phyloP scores from a whole-genome alignment of 805 yeast species.

The Metschnikowia shivogae region DNA sequence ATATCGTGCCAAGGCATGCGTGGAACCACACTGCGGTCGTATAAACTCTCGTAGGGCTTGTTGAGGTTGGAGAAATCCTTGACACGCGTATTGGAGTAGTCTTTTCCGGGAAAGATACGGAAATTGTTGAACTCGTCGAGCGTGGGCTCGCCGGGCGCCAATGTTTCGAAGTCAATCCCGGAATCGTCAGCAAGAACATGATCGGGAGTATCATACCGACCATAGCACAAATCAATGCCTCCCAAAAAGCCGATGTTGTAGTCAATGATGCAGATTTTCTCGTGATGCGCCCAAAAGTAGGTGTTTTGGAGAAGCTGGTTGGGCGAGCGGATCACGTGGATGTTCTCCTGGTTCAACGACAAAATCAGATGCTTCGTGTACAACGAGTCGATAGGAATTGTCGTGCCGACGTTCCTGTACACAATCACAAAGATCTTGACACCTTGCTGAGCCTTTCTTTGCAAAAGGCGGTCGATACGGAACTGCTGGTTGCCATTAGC shows the following conservation, averaged over 20 bases:
- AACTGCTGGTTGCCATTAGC: slow-evolving; percentile 93
- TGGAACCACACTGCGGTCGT: slow-evolving; percentile 74
- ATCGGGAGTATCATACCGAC: slow-evolving; percentile 95
- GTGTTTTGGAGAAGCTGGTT: slow-evolving; percentile 91
- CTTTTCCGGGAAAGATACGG: slow-evolving; percentile 92
- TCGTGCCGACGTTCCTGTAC: slow-evolving; percentile 89
- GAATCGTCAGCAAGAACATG: slow-evolving; percentile 83
- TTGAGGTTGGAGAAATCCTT: slow-evolving; percentile 80
- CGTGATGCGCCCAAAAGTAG: slow-evolving; percentile 99
- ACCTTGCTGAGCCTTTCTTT: slow-evolving; percentile 89
- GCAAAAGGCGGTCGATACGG: slow-evolving; percentile 83
- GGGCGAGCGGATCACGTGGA: slow-evolving; percentile 90
- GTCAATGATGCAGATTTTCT: slow-evolving; percentile 82
- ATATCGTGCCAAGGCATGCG: slow-evolving; percentile 99
- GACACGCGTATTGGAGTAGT: slow-evolving; percentile 92
- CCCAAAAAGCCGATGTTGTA: slow-evolving; percentile 88
- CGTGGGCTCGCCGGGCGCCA: slow-evolving; percentile 28
- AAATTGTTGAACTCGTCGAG: slow-evolving; percentile 43
- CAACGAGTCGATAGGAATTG: slow-evolving; percentile 88
- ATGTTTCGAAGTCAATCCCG: slow-evolving; percentile 29
- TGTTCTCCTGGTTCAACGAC: slow-evolving; percentile 72
- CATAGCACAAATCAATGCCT: slow-evolving; percentile 93
- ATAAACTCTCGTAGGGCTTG: slow-evolving; percentile 87
- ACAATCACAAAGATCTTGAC: slow-evolving; percentile 89
- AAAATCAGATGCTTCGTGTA: slow-evolving; percentile 93